phyloP scores from a whole-genome alignment of 2,329 filamentous ascomycete species.

The Xylariaceae sp. region DNA sequence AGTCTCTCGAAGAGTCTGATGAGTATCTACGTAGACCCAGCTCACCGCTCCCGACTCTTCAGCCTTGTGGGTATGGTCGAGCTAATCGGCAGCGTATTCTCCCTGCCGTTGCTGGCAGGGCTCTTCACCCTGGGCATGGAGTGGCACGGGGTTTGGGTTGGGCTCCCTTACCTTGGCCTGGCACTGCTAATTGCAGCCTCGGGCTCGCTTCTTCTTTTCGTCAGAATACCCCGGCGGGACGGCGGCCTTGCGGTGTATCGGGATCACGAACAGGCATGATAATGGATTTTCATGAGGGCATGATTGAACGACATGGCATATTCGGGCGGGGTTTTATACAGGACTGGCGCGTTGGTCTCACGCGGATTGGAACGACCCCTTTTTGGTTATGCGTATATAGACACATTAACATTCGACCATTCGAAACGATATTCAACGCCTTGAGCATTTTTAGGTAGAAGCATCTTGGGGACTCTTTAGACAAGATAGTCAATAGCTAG shows the following conservation, averaged over 20 bases:
- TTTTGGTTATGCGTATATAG: no score
- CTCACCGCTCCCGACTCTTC: conserved; percentile 33
- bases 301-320: not conserved
- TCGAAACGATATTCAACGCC: no score
- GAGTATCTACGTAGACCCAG: conserved; percentile 31
- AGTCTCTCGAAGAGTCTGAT: conserved; percentile 31
- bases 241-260: not conserved
- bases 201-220: conserved; percentile 22
- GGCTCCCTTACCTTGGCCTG: conserved; percentile 31
- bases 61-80: conserved; percentile 33
- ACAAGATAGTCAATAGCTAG: no score
- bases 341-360: not conserved
- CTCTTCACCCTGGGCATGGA: conserved; percentile 33
- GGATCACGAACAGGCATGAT: conserved; percentile 12
- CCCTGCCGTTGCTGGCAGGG: conserved; percentile 30
- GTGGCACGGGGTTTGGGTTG: conserved; percentile 30
- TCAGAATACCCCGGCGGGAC: conserved; percentile 21
- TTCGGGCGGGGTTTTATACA: not conserved
- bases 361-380: not conserved
- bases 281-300: not conserved
- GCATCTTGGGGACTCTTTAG: conserved; percentile 11
- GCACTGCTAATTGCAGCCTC: conserved; percentile 21
- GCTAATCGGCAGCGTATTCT: conserved; percentile 30
- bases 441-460: no score
- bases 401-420: no score